Evolutionary conservation across 352 stramenopile species (phyloP).

Genomic region (Globisporangium uncinulatum): DNA sequence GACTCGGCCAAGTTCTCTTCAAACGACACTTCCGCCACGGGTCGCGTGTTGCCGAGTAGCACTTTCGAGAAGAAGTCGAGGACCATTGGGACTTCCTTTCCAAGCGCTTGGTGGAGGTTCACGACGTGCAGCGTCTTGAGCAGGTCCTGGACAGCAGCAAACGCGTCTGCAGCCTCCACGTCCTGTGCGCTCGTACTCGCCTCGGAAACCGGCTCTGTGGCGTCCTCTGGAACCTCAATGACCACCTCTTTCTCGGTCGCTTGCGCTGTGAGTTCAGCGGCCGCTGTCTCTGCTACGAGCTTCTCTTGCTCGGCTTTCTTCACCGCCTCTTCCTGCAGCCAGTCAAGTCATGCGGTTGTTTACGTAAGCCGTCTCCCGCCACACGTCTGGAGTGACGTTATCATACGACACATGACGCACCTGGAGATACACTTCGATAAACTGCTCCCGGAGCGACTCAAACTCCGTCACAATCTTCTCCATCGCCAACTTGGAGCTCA

Average conservation of each 20-base stretch:
- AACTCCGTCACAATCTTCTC: constrained; percentile 76
- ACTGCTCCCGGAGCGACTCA: constrained; percentile 72
- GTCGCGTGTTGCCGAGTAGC: constrained; percentile 72
- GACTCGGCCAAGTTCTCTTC: constrained; percentile 76
- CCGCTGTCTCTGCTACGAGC: constrained; percentile 1
- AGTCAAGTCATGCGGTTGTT: neutral
- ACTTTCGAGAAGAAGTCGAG: constrained; percentile 85
- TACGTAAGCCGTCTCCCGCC: neutral
- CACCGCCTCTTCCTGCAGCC: constrained; percentile 26
- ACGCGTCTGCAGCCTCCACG: constrained; percentile 17
- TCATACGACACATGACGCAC: constrained; percentile 3
- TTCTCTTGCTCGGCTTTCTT: constrained; percentile 24
- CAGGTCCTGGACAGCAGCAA: constrained; percentile 56
- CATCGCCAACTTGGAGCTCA: constrained; percentile 50
- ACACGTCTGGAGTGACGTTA: too few relatives aligned
- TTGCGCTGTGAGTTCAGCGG: neutral
- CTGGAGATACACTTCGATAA: constrained; percentile 53
- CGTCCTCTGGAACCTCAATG: constrained; percentile 3
- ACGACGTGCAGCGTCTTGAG: constrained; percentile 78
- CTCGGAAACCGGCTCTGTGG: constrained; percentile 2
- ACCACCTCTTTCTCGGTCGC: constrained; percentile 14
- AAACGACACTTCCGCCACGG: constrained; percentile 69
- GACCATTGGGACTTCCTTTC: constrained; percentile 74
- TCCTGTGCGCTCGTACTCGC: constrained; percentile 9
- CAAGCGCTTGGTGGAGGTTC: constrained; percentile 63